Evolutionary conservation across 2,329 filamentous ascomycete genomes (phyloP).

Genomic region (Sporothrix pseudoabietina): DNA sequence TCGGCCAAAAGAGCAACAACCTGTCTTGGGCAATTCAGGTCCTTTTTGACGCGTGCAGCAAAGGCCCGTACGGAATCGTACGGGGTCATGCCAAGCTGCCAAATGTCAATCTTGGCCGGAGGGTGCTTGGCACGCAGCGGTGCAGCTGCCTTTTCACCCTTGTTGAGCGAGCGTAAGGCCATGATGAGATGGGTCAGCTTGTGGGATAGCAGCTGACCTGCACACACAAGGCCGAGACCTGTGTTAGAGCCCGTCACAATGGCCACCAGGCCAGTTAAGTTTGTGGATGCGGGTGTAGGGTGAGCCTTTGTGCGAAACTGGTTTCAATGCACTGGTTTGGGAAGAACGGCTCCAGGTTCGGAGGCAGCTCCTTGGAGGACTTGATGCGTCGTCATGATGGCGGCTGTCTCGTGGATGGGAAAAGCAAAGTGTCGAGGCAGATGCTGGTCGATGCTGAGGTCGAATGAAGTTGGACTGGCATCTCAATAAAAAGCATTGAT

Average conservation of each 20-base stretch:
- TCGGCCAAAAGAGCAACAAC: not conserved
- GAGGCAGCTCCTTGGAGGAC: slow-evolving; percentile 28
- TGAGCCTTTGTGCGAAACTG: slow-evolving; percentile 27
- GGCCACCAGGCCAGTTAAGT: not conserved
- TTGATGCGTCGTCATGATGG: slow-evolving; percentile 26
- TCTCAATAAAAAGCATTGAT: not conserved
- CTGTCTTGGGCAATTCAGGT: not conserved
- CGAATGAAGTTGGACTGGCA: not conserved
- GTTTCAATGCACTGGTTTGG: slow-evolving; percentile 27
- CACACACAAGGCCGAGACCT: not conserved
- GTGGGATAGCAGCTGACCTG: not conserved
- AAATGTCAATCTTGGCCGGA: not conserved
- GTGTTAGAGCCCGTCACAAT: slow-evolving; percentile 5
- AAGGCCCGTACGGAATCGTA: not conserved
- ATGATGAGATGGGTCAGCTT: not conserved
- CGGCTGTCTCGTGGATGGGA: not conserved
- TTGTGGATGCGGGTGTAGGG: not conserved
- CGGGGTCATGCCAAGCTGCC: not conserved
- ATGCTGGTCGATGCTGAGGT: not conserved
- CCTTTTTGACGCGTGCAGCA: not conserved
- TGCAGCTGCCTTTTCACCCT: not conserved
- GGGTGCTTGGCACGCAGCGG: not conserved
- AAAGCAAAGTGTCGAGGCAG: not conserved
- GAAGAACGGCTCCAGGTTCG: slow-evolving; percentile 23
- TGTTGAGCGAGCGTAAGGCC: not conserved